Evolutionary conservation across 768 basidiomycete species (phyloP).

Genomic region (Hypholoma sublateritium): DNA sequence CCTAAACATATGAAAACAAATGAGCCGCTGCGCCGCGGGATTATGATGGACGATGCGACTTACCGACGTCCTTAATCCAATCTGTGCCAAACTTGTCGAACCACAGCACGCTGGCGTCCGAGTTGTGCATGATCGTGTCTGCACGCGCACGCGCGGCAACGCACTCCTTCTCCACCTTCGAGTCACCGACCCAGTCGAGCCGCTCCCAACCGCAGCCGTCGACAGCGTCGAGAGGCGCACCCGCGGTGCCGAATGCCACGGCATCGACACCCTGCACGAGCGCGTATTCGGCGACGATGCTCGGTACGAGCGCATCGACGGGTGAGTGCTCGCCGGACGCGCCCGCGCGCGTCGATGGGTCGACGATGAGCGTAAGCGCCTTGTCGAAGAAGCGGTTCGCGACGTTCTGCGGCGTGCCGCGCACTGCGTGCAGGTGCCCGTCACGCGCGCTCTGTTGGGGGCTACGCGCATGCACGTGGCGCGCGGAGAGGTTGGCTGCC

Average conservation of each 20-base stretch:
- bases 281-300: slow-evolving; percentile 82
- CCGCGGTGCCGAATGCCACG: slow-evolving; percentile 33
- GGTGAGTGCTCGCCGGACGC: slow-evolving; percentile 91
- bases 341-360: slow-evolving; percentile 81
- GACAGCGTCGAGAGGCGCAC: slow-evolving; percentile 2
- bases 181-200: slow-evolving; percentile 77
- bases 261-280: slow-evolving; percentile 66
- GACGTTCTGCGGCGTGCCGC: slow-evolving; percentile 58
- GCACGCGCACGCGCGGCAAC: slow-evolving; percentile 57
- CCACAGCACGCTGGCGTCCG: slow-evolving; percentile 82
- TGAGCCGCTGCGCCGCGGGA: background rate
- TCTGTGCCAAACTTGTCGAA: slow-evolving; percentile 81
- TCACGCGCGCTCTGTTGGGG: slow-evolving; percentile 46
- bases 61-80: slow-evolving; percentile 81
- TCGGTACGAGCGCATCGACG: slow-evolving; percentile 87
- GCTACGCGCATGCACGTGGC: slow-evolving; percentile 28
- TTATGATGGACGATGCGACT: slow-evolving; percentile 23
- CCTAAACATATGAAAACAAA: slow-evolving; percentile 3
- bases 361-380: slow-evolving; percentile 77
- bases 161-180: slow-evolving; percentile 55
- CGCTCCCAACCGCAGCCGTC: slow-evolving; percentile 48
- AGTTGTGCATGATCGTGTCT: slow-evolving; percentile 62
- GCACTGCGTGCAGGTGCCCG: slow-evolving; percentile 73
- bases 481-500: slow-evolving; percentile 2
- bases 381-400: slow-evolving; percentile 93